A percentile compares a stretch with the other conserved stretches of the same genome.
These are phyloP conservation scores for Pleurotus sapidus DNA, from an alignment of 768 basidiomycete species.

Conservation along the genomic window DNA sequence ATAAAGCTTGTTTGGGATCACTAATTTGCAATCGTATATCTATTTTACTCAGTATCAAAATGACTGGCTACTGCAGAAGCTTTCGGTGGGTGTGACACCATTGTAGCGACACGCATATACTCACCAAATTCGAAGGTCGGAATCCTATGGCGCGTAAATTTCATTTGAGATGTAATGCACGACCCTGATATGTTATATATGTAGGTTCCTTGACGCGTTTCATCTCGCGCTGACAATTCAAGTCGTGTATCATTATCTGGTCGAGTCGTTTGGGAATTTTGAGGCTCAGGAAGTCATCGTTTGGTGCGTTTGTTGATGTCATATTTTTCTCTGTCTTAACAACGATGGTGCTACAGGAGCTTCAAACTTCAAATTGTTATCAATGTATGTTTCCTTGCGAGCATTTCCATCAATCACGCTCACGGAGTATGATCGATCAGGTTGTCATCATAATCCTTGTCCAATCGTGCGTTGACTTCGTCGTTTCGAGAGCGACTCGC, in stretches of 20 bases:
- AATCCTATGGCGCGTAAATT: not conserved
- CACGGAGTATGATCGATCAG: constrained; percentile 10
- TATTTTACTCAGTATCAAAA: constrained; percentile 16
- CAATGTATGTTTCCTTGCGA: constrained; percentile 14
- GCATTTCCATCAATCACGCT: not conserved
- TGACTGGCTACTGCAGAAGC: constrained; percentile 14
- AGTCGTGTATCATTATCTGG: constrained; percentile 24
- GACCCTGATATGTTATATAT: not conserved
- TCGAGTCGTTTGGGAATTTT: constrained; percentile 21
- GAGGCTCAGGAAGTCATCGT: constrained; percentile 1
- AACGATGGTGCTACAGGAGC: constrained; percentile 11
- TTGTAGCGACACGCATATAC: not conserved
- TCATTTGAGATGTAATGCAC: not conserved
- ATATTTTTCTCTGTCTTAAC: not conserved
- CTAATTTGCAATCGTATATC: constrained; percentile 18
- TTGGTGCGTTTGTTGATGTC: not conserved
- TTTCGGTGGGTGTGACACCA: constrained; percentile 6
- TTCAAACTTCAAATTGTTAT: constrained; percentile 25
- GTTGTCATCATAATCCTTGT: constrained; percentile 23
- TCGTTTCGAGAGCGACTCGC: not conserved
- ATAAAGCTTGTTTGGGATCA: constrained; percentile 18
- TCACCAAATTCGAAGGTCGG: not conserved
- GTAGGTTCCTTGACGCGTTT: constrained; percentile 23
- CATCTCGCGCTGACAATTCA: constrained; percentile 25
- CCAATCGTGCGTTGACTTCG: constrained; percentile 16